A percentile compares a stretch with the other conserved stretches of the same genome.
phyloP scores from a whole-genome alignment of 768 basidiomycete genomes.

The Lactarius vividus region DNA sequence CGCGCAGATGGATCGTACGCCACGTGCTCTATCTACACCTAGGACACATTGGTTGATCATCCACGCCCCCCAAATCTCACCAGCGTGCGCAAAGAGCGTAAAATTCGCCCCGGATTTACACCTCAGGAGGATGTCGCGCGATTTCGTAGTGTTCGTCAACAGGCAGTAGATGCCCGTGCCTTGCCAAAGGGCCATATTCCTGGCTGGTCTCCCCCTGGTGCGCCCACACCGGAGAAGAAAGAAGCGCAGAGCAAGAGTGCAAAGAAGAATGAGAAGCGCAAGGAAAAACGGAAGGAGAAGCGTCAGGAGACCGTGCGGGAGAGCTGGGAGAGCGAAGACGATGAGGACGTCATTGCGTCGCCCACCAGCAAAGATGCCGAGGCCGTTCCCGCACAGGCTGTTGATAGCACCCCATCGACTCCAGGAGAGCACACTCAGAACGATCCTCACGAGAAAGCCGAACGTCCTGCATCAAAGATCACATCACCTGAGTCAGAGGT shows the following conservation, averaged over 20 bases:
- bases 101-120: conserved; percentile 89
- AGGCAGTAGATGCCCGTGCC: conserved; percentile 60
- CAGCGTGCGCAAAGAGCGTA: conserved; percentile 84
- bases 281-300: conserved; percentile 76
- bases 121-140: conserved; percentile 92
- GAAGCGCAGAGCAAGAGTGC: conserved; percentile 45
- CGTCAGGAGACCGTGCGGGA: conserved; percentile 61
- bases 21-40: conserved; percentile 14
- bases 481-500: conserved; percentile 31
- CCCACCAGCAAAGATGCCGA: conserved; percentile 6
- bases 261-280: conserved; percentile 81
- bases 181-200: conserved; percentile 79
- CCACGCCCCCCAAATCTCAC: not conserved
- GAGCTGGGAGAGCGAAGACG: conserved; percentile 77
- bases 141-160: conserved; percentile 76
- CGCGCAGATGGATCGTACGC: conserved; percentile 84
- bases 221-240: conserved; percentile 45
- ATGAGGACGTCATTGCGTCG: conserved; percentile 36
- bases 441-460: conserved; percentile 12
- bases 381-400: not conserved
- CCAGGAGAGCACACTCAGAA: conserved; percentile 30
- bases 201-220: conserved; percentile 55
- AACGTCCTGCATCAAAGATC: not conserved
- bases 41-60: conserved; percentile 9
- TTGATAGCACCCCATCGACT: not conserved